These are phyloP conservation scores for Setaria italica DNA, from an alignment of 202 grass and related monocot genomes.

Conservation along the genomic window DNA sequence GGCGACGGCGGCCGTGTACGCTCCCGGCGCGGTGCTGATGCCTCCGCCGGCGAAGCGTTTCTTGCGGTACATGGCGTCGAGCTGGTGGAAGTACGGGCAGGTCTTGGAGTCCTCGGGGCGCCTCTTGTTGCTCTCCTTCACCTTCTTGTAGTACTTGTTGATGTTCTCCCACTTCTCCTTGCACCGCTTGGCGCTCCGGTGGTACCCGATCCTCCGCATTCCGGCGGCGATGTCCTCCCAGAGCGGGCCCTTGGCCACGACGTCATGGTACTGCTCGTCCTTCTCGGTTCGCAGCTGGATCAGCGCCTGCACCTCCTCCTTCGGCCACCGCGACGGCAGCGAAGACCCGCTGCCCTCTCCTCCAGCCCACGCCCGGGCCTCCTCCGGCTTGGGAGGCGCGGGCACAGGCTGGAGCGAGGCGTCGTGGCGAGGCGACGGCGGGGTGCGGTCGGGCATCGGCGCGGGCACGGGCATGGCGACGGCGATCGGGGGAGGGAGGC, in stretches of 20 bases:
- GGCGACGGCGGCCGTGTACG: not conserved
- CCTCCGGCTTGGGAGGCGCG: slow-evolving; percentile 22
- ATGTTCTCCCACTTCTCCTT: slow-evolving; percentile 85
- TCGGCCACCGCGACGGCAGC: slow-evolving; percentile 50
- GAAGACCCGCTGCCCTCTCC: slow-evolving; percentile 33
- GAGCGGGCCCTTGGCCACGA: slow-evolving; percentile 41
- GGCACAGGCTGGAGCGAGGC: slow-evolving; percentile 21
- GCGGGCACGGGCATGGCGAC: slow-evolving; percentile 10
- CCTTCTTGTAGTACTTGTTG: slow-evolving; percentile 74
- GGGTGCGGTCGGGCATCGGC: not conserved
- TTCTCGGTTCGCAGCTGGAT: slow-evolving; percentile 51
- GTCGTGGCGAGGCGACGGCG: slow-evolving; percentile 20
- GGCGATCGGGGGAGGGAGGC: not conserved
- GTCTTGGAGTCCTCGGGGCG: slow-evolving; percentile 64
- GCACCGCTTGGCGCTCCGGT: slow-evolving; percentile 58
- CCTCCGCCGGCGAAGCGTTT: slow-evolving; percentile 21
- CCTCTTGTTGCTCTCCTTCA: slow-evolving; percentile 59
- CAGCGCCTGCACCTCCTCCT: slow-evolving; percentile 59
- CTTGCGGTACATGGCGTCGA: slow-evolving; percentile 57
- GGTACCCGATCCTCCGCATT: slow-evolving; percentile 55
- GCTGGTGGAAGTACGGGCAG: slow-evolving; percentile 64
- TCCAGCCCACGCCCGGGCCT: not conserved
- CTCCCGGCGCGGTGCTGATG: not conserved
- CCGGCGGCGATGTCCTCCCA: slow-evolving; percentile 61
- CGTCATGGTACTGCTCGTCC: slow-evolving; percentile 45